Evolutionary conservation across 441 rosid genomes (phyloP).

Genomic region (Cnidoscolus chayamansa): DNA sequence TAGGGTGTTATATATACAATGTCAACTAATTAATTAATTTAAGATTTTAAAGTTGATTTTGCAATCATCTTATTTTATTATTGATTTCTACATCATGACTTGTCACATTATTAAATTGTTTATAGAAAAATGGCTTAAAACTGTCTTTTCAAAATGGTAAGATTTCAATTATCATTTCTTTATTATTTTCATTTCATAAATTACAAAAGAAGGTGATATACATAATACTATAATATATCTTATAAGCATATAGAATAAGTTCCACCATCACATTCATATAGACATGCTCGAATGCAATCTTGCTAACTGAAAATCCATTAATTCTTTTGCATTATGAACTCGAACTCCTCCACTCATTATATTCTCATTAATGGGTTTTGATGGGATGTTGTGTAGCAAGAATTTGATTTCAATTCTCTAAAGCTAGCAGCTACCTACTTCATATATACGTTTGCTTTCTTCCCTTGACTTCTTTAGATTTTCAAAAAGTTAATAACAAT

Average conservation of each 20-base stretch:
- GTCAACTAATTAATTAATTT: not conserved
- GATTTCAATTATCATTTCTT: too few relatives aligned
- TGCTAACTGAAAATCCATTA: not conserved
- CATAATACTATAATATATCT: too few relatives aligned
- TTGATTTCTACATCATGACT: not conserved
- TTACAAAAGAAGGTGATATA: too few relatives aligned
- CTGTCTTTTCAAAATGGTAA: too few relatives aligned
- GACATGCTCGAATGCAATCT: not conserved
- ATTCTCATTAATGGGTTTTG: slow-evolving; percentile 11
- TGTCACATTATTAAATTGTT: too few relatives aligned
- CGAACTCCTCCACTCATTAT: not conserved
- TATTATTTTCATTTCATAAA: too few relatives aligned
- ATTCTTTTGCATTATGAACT: not conserved
- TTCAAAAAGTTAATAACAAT: too few relatives aligned
- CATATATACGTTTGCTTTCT: not conserved
- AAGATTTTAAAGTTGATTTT: not conserved
- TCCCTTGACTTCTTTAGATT: not conserved
- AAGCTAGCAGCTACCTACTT: slow-evolving; percentile 4
- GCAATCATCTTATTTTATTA: not conserved
- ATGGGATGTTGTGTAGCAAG: slow-evolving; percentile 11
- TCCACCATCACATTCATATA: not conserved
- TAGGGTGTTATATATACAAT: not conserved
- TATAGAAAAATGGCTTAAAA: too few relatives aligned
- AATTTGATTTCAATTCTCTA: slow-evolving; percentile 1
- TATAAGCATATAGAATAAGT: slow-evolving; percentile 9